Percentiles rank a stretch among this genome's conserved stretches.
These are phyloP conservation scores for Cystobasidium pallidum DNA, from an alignment of 1,284 basidiomycete species.

Conservation along the genomic window DNA sequence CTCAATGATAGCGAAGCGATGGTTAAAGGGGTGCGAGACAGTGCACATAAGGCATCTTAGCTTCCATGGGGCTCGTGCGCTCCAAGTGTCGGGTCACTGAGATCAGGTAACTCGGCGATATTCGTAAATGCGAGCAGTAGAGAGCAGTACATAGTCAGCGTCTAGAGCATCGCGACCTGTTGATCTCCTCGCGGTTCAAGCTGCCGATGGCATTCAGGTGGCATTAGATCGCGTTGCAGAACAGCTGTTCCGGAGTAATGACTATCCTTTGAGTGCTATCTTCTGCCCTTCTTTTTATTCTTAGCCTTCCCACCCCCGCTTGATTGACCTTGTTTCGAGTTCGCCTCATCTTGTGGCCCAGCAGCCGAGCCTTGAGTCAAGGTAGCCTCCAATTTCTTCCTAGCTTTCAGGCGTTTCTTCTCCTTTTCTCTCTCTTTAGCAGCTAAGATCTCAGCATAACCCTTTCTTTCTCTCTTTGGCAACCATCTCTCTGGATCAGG, in stretches of 20 bases:
- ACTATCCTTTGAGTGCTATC: not conserved
- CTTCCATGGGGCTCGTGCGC: no score
- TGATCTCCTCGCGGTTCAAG: no score
- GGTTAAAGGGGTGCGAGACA: no score
- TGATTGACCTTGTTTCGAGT: slow-evolving; percentile 44
- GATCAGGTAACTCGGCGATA: no score
- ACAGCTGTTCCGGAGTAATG: not conserved
- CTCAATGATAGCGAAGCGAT: no score
- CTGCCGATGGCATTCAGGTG: no score
- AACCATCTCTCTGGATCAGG: slow-evolving; percentile 51
- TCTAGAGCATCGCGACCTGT: no score
- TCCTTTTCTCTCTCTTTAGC: slow-evolving; percentile 53
- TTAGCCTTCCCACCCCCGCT: slow-evolving; percentile 23
- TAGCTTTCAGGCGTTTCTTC: slow-evolving; percentile 48
- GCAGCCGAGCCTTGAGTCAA: slow-evolving; percentile 47
- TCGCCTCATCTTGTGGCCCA: slow-evolving; percentile 39
- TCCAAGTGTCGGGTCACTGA: no score
- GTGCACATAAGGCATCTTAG: no score
- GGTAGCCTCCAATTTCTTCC: slow-evolving; percentile 41
- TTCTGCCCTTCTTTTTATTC: slow-evolving; percentile 41
- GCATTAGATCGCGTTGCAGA: not conserved
- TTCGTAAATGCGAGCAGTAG: no score
- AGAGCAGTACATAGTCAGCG: no score
- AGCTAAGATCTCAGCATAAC: slow-evolving; percentile 53
- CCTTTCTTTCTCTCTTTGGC: slow-evolving; percentile 50